Percentiles rank a stretch among this genome's conserved stretches.
These are phyloP conservation scores for Phytophthora tentaculata DNA, from an alignment of 352 stramenopile genomes.

Conservation along the genomic window DNA sequence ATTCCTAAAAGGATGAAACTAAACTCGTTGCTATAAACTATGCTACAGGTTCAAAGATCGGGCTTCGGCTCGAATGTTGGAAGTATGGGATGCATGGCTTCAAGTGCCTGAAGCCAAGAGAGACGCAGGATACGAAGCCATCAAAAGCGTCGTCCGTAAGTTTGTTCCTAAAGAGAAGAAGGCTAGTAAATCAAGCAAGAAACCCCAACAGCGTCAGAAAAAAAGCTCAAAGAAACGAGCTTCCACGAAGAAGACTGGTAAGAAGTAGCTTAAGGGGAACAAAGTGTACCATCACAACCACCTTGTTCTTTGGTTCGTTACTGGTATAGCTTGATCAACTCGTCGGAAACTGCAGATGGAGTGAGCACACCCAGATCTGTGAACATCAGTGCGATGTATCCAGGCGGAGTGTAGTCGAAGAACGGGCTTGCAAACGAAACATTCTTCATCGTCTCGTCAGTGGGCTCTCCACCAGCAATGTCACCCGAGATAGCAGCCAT, in stretches of 20 bases:
- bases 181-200: not conserved
- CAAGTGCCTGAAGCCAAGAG: constrained; percentile 48
- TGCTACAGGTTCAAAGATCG: constrained; percentile 67
- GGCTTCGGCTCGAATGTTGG: constrained; percentile 65
- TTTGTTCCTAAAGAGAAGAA: constrained; percentile 43
- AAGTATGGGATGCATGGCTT: constrained; percentile 73
- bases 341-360: constrained; percentile 97
- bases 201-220: constrained; percentile 12
- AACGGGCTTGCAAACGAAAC: constrained; percentile 90
- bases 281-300: constrained; percentile 5
- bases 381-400: constrained; percentile 98
- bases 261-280: constrained; percentile 4
- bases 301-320: constrained; percentile 54
- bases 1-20: no score
- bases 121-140: constrained; percentile 59
- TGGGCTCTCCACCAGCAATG: constrained; percentile 33
- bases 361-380: constrained; percentile 98
- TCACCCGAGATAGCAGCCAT: constrained; percentile 51
- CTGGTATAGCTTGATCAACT: constrained; percentile 98
- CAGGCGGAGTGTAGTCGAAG: constrained; percentile 97
- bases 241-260: constrained; percentile 2
- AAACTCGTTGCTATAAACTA: not conserved
- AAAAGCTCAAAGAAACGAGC: constrained; percentile 14
- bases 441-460: constrained; percentile 47
- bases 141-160: constrained; percentile 55